Evolutionary conservation across 176 grass and related monocot genomes (phyloP).

Genomic region (Ananas comosus): DNA sequence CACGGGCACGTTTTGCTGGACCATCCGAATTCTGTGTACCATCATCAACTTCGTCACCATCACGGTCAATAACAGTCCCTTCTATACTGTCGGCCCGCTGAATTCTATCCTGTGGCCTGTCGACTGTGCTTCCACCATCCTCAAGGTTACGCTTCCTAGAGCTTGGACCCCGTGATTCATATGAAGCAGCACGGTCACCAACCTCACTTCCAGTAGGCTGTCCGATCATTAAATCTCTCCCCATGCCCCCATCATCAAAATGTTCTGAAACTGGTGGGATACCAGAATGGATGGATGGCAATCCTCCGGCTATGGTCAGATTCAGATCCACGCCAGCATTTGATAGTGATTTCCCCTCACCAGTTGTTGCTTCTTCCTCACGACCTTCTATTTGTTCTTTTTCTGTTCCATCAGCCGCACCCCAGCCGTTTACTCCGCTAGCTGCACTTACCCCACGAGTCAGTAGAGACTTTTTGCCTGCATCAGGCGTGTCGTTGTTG

Average conservation of each 20-base stretch:
- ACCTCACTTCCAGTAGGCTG: conserved; percentile 95
- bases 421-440: conserved; percentile 86
- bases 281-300: conserved; percentile 48
- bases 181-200: conserved; percentile 83
- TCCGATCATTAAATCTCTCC: conserved; percentile 93
- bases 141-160: conserved; percentile 88
- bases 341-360: conserved; percentile 58
- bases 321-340: conserved; percentile 83
- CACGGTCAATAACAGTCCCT: conserved; percentile 81
- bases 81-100: conserved; percentile 84
- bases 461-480: conserved; percentile 48
- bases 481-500: conserved; percentile 54
- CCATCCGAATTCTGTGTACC: conserved; percentile 67
- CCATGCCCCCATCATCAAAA: conserved; percentile 57
- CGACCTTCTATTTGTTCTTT: conserved; percentile 59
- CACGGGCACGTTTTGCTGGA: conserved; percentile 48
- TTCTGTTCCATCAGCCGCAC: conserved; percentile 36
- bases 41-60: conserved; percentile 93
- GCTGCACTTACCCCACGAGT: conserved; percentile 72
- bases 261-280: conserved; percentile 32
- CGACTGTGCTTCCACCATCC: conserved; percentile 94
- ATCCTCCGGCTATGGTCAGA: conserved; percentile 80
- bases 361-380: conserved; percentile 54
- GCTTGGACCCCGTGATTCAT: conserved; percentile 85
- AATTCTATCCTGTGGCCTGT: conserved; percentile 64